Evolutionary conservation across 2,329 filamentous ascomycete genomes (phyloP).

Genomic region (Orbilia brochopaga): DNA sequence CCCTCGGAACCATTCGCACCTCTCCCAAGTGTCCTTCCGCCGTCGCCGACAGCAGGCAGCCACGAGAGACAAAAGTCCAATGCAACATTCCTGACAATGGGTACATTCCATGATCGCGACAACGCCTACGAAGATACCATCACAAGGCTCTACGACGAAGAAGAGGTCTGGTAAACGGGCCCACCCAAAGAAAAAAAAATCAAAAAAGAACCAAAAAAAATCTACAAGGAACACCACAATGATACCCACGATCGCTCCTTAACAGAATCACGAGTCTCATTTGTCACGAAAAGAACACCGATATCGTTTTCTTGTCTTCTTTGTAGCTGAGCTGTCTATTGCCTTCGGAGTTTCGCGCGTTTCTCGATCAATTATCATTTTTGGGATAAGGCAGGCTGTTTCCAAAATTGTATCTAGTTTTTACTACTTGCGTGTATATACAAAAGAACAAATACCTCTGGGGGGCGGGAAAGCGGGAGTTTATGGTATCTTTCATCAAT

Average conservation of each 20-base stretch:
- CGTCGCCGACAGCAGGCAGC: slow-evolving; percentile 35
- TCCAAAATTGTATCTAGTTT: slow-evolving; percentile 3
- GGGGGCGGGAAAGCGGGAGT: slow-evolving; percentile 35
- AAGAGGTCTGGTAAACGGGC: slow-evolving; percentile 45
- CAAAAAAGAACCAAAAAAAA: slow-evolving; percentile 19
- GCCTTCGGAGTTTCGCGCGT: background rate
- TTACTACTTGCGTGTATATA: slow-evolving; percentile 28
- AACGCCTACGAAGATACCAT: slow-evolving; percentile 45
- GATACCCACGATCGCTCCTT: slow-evolving; percentile 44
- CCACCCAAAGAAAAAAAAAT: slow-evolving; percentile 16
- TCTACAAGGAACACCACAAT: slow-evolving; percentile 15
- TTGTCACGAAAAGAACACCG: slow-evolving; percentile 43
- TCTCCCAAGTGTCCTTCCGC: slow-evolving; percentile 27
- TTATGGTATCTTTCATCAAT: slow-evolving; percentile 17
- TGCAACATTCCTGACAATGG: slow-evolving; percentile 38
- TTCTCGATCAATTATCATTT: background rate
- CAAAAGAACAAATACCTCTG: slow-evolving; percentile 41
- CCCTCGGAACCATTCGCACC: slow-evolving; percentile 33
- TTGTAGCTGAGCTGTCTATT: slow-evolving; percentile 5
- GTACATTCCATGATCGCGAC: slow-evolving; percentile 29
- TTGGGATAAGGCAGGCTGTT: slow-evolving; percentile 4
- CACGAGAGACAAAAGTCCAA: slow-evolving; percentile 41
- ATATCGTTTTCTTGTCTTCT: slow-evolving; percentile 25
- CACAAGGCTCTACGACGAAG: slow-evolving; percentile 46
- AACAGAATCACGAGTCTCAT: slow-evolving; percentile 42